Base-by-base conservation (phyloP, 352 stramenopile species). In the Phytophthora capsici region DNA sequence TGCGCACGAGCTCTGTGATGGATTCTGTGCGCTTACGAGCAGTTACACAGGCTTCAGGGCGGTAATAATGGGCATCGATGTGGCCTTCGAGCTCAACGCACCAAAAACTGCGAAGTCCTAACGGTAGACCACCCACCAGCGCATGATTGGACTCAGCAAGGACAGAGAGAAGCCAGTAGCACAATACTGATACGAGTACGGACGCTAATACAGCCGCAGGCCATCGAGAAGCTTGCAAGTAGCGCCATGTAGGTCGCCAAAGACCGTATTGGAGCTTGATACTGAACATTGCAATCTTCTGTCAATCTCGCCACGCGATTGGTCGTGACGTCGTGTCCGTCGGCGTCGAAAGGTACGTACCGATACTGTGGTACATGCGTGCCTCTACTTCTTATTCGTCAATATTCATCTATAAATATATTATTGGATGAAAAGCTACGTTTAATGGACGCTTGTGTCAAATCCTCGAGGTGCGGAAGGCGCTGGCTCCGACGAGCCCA, bases 81-180 rank as follows among this genome's bases (percentile, higher is more conserved):
- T 84, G 76, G 22, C 66, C 71, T 57, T 81, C 66, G n/a, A 78
- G 56, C 6, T 71, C 56, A 32, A 78, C 62, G 28, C 75, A 84
- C 51, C 63, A 73, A 13, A 44, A 71, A 23, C 40, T 41, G 16
- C 58, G 63, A 36, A 68, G 23, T 25, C 19, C 36, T 8, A 13
- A 12, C 41, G 61, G 66, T 10, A 75, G 44, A 20, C 37, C 38
- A 26, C 44, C 55, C 14, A 75, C 5, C 37, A 75, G 23, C 28
- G 34, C 37, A 17, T 68, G 61, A 32, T 73, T 61, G 14, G 54
- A 46, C 43, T 73, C 66, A 14, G 66, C 66, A n/a, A 73, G 66
- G 36, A 25, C 28, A 4, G 47, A 61, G n/a, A 73, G 43, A 10
- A 62, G 48, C 54, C 59, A 61, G 59, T 53, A 70, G 34, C 46